Conservation (phyloP, 306 rosid species). For the Myrica gale region DNA sequence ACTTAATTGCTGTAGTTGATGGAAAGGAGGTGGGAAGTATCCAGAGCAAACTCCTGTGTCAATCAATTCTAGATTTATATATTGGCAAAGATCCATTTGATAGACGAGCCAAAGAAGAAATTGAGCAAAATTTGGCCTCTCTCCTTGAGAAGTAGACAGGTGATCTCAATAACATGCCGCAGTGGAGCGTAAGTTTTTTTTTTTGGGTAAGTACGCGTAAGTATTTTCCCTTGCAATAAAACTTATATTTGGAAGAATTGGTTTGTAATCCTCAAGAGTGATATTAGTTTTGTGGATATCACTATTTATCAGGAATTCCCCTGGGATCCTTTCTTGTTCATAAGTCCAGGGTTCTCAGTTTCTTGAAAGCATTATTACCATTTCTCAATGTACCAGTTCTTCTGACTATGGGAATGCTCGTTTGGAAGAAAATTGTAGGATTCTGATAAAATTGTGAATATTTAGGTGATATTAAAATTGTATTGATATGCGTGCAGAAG, state of each 20-base stretch:
- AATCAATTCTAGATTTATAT: slow-evolving; percentile 73
- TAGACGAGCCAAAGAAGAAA: slow-evolving; percentile 76
- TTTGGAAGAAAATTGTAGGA: too few relatives aligned
- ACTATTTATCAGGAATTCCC: neutral
- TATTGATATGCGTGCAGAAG: too few relatives aligned
- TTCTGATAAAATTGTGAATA: too few relatives aligned
- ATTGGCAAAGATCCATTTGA: slow-evolving; percentile 90
- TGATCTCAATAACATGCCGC: slow-evolving; percentile 10
- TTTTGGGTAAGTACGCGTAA: too few relatives aligned
- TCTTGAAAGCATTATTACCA: neutral
- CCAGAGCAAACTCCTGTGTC: slow-evolving; percentile 74
- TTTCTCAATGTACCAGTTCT: neutral
- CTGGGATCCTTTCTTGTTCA: neutral
- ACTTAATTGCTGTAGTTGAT: slow-evolving; percentile 57
- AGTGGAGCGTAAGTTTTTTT: neutral
- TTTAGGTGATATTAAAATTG: too few relatives aligned
- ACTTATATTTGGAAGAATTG: neutral
- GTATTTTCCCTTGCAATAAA: neutral
- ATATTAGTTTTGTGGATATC: neutral
- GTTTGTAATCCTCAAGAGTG: neutral
- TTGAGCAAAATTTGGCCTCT: slow-evolving; percentile 58
- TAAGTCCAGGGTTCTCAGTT: neutral
- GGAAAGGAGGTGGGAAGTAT: slow-evolving; percentile 92
- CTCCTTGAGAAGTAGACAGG: slow-evolving; percentile 40
- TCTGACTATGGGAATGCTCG: too few relatives aligned